Base-by-base conservation (phyloP, 495 filamentous ascomycete genomes). In the Oidiodendron maius region DNA sequence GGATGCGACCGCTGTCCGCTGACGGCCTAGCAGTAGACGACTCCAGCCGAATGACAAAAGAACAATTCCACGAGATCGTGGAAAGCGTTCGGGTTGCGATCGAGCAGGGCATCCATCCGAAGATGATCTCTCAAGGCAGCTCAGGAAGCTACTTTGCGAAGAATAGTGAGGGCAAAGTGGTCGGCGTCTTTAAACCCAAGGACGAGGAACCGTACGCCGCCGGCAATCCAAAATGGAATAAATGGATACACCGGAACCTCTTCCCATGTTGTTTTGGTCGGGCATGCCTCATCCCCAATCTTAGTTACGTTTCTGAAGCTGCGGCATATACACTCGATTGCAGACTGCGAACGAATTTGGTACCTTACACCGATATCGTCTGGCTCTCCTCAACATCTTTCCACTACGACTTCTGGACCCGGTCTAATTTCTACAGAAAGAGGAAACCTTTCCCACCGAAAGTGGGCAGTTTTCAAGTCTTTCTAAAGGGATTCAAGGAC, bases 231-330 rank as follows among this genome's bases (percentile, higher is more conserved):
- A 95, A 95, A 64, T 93, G 89, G 87, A 95, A 89, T 58, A 95
- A 95, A 68, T 95, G 89, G 89, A 82, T 95, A 68, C 89, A 95
- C 62, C 72, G 89, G 51, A 95, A 93, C 63, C 61, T 99, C 58
- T 96, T 99, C 61, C 93, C 93, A 21, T 99, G 91, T 68, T 96
- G 86, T 67, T 99, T 99, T 56, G 93, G 93, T 9, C 75, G 93
- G 53, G 89, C 90, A 39, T 97, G 93, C 61, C 78, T 99, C 46
- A 99, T 99, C 65, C 93, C 93, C 34, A 99, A 99, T 63, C 75
- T 99, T n/a, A 96, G 90, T 40, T 99, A 99, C 64, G 88, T 99
- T 57, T 96, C 91, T 50, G 93, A 99, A 71, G 93, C 93, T 15
- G 93, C 93, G 11, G 91, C 93, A 34, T 99, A 96, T 63, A 86